These are phyloP conservation scores for Cladophialophora psammophila DNA, from an alignment of 2,329 filamentous ascomycete genomes.

Conservation along the genomic window DNA sequence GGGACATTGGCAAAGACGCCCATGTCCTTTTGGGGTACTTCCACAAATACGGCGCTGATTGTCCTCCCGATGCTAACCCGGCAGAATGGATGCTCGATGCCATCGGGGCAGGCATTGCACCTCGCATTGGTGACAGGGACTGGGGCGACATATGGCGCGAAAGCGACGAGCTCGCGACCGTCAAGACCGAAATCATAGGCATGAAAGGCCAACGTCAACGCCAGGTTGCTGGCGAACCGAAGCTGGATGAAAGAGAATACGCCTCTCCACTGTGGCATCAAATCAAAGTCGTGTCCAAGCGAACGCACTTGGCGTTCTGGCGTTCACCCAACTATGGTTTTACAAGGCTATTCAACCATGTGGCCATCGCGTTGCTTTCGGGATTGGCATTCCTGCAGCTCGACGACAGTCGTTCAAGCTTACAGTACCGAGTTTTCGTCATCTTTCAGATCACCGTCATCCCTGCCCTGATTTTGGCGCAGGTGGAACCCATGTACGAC, in stretches of 20 bases:
- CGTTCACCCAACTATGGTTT: constrained; percentile 88
- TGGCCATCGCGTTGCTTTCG: constrained; percentile 77
- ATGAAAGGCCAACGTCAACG: constrained; percentile 69
- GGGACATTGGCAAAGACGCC: constrained; percentile 80
- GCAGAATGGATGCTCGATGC: constrained; percentile 62
- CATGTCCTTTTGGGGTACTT: constrained; percentile 71
- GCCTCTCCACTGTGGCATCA: constrained; percentile 82
- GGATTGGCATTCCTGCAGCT: constrained; percentile 82
- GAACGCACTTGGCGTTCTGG: constrained; percentile 83
- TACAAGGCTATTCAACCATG: constrained; percentile 83
- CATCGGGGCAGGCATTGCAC: constrained; percentile 75
- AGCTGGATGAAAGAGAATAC: constrained; percentile 73
- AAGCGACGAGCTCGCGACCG: constrained; percentile 71
- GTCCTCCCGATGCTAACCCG: constrained; percentile 60
- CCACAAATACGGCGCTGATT: constrained; percentile 61
- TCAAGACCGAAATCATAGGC: constrained; percentile 70
- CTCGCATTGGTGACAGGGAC: constrained; percentile 75
- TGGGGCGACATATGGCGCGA: constrained; percentile 83
- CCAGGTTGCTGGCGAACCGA: constrained; percentile 52
- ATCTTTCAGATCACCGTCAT: constrained; percentile 88
- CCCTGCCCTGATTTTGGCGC: constrained; percentile 80
- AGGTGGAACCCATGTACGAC: constrained; percentile 85
- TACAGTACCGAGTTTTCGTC: constrained; percentile 88
- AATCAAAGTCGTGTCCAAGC: constrained; percentile 74
- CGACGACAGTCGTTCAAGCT: constrained; percentile 74